Evolutionary conservation across 768 basidiomycete genomes (phyloP).

Genomic region (Strobilomyces echinocephalus): DNA sequence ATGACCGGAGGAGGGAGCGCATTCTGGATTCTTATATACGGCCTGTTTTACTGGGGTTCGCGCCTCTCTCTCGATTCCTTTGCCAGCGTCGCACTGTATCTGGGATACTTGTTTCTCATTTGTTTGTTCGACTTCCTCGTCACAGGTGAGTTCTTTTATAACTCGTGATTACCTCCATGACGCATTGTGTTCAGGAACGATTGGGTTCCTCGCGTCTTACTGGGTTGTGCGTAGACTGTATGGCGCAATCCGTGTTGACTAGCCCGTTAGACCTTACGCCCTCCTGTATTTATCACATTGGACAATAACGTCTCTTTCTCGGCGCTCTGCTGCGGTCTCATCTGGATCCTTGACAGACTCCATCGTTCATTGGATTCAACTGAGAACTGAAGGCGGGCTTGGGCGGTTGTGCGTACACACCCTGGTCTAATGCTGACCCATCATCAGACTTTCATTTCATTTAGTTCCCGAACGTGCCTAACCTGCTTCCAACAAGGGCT

Average conservation of each 20-base stretch:
- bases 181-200: slow-evolving; percentile 55
- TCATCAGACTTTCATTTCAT: not conserved
- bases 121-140: slow-evolving; percentile 82
- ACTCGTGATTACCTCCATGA: not conserved
- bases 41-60: slow-evolving; percentile 83
- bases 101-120: slow-evolving; percentile 86
- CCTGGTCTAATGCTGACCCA: not conserved
- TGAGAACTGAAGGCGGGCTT: not conserved
- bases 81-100: slow-evolving; percentile 76
- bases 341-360: not conserved
- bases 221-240: slow-evolving; percentile 88
- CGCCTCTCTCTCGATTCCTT: slow-evolving; percentile 82
- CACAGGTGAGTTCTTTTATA: slow-evolving; percentile 50
- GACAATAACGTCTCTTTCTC: slow-evolving; percentile 2
- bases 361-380: not conserved
- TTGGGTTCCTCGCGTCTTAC: slow-evolving; percentile 87
- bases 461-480: not conserved
- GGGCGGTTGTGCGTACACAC: not conserved
- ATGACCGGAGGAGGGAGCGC: slow-evolving; percentile 88
- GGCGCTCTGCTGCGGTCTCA: not conserved
- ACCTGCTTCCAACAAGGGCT: not conserved
- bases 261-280: slow-evolving; percentile 6
- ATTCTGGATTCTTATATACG: slow-evolving; percentile 87
- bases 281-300: slow-evolving; percentile 9
- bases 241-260: slow-evolving; percentile 75